phyloP scores from a whole-genome alignment of 129 eudicot species.

The Dittrichia graveolens region DNA sequence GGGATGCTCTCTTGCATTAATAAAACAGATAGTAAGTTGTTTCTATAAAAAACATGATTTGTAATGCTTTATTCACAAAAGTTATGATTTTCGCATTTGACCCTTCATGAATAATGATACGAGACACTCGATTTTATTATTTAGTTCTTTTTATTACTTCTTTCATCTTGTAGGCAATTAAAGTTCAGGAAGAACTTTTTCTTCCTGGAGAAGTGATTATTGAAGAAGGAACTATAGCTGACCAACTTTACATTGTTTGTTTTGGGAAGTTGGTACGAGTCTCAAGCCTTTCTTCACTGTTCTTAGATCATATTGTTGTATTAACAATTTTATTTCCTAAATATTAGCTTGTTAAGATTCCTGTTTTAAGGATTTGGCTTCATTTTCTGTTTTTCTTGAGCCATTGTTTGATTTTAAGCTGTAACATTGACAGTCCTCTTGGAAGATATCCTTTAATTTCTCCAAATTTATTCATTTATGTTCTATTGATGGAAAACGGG shows the following conservation, averaged over 20 bases:
- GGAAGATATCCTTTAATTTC: background rate
- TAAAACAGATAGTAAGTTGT: constrained; percentile 61
- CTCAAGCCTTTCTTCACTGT: constrained; percentile 11
- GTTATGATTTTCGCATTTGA: no score
- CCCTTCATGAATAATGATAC: no score
- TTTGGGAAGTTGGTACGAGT: constrained; percentile 57
- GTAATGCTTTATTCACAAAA: background rate
- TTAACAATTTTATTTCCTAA: background rate
- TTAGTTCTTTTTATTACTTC: background rate
- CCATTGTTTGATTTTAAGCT: background rate
- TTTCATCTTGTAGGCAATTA: constrained; percentile 47
- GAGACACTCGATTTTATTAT: background rate
- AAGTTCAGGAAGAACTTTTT: constrained; percentile 66
- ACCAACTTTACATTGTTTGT: constrained; percentile 69
- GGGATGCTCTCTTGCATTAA: constrained; percentile 62
- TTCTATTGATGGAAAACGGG: background rate
- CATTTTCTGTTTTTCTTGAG: background rate
- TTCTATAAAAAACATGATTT: background rate
- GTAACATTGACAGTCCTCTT: background rate
- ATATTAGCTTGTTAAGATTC: background rate
- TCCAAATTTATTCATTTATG: background rate
- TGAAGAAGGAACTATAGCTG: constrained; percentile 60
- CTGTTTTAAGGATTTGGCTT: background rate
- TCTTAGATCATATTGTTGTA: background rate
- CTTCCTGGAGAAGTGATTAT: constrained; percentile 74